phyloP scores from a whole-genome alignment of 495 filamentous ascomycete genomes.

The Talaromyces proteolyticus region DNA sequence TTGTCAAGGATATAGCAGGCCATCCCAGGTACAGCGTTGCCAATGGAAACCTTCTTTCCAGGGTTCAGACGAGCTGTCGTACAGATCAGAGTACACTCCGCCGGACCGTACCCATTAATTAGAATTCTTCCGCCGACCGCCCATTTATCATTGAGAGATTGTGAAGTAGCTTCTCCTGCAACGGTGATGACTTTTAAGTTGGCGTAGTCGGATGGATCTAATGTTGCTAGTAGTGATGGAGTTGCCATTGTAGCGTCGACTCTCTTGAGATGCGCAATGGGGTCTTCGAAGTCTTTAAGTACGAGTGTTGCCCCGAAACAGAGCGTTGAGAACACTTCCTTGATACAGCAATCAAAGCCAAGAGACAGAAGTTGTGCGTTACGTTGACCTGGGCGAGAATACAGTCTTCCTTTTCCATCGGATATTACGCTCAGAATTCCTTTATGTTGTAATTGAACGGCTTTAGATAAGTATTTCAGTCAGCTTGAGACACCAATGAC shows the following conservation, averaged over 20 bases:
- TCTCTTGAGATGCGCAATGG: constrained; percentile 12
- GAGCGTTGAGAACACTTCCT: constrained; percentile 15
- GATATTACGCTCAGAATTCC: background rate
- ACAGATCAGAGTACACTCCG: constrained; percentile 16
- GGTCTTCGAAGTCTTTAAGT: constrained; percentile 11
- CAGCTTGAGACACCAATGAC: too few species aligned
- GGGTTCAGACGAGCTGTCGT: constrained; percentile 7
- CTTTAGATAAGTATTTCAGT: too few species aligned
- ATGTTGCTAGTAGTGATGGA: constrained; percentile 13
- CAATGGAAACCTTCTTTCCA: constrained; percentile 15
- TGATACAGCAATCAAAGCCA: constrained; percentile 17
- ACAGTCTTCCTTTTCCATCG: background rate
- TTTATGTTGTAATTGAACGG: too few species aligned
- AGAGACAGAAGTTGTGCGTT: constrained; percentile 9
- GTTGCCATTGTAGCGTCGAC: constrained; percentile 16
- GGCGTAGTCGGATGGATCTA: constrained; percentile 12
- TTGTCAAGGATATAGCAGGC: constrained; percentile 19
- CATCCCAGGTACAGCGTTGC: constrained; percentile 12
- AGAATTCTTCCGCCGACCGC: constrained; percentile 11
- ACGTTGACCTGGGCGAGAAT: constrained; percentile 9
- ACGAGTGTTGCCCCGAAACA: constrained; percentile 17
- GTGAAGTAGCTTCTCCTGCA: constrained; percentile 21
- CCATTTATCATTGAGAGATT: constrained; percentile 18
- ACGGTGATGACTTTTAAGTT: constrained; percentile 17
- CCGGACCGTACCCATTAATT: constrained; percentile 25